Percentiles rank a stretch among this genome's conserved stretches.
Conservation (phyloP, 129 eudicot species). For the Ambrosia artemisiifolia region DNA sequence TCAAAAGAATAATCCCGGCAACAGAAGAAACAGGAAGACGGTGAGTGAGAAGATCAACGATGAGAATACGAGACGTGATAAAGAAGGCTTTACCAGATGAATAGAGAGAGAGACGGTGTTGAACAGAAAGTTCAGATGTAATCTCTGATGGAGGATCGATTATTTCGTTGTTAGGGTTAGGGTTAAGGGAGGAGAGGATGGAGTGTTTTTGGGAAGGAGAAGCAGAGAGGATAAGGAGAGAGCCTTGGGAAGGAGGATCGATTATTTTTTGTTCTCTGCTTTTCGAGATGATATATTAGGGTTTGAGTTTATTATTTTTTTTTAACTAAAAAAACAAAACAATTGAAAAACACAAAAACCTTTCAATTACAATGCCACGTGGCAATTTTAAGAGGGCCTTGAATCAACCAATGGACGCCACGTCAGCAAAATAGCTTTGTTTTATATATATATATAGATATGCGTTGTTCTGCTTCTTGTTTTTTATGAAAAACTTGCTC, state of each 20-base stretch:
- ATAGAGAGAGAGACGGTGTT: constrained; percentile 63
- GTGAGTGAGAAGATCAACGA: constrained; percentile 71
- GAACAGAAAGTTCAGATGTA: constrained; percentile 67
- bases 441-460: too few species aligned
- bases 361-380: too few species aligned
- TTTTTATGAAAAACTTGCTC: too few species aligned
- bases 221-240: constrained; percentile 71
- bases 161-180: neutral
- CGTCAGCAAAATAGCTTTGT: too few species aligned
- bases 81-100: constrained; percentile 55
- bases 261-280: too few species aligned
- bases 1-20: constrained; percentile 56
- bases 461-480: too few species aligned
- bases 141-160: constrained; percentile 46
- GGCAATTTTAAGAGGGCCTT: too few species aligned
- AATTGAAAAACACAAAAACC: too few species aligned
- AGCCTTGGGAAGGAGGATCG: constrained; percentile 63
- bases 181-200: constrained; percentile 46
- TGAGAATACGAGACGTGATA: constrained; percentile 78
- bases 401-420: too few species aligned
- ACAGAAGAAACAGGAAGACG: constrained; percentile 50
- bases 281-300: too few species aligned
- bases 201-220: constrained; percentile 55
- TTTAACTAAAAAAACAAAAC: too few species aligned
- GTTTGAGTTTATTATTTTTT: too few species aligned